Evolutionary conservation across 2,329 filamentous ascomycete species (phyloP), one percentile per base, ranked within the genome.

Genomic region (Tolypocladium capitatum): DNA sequence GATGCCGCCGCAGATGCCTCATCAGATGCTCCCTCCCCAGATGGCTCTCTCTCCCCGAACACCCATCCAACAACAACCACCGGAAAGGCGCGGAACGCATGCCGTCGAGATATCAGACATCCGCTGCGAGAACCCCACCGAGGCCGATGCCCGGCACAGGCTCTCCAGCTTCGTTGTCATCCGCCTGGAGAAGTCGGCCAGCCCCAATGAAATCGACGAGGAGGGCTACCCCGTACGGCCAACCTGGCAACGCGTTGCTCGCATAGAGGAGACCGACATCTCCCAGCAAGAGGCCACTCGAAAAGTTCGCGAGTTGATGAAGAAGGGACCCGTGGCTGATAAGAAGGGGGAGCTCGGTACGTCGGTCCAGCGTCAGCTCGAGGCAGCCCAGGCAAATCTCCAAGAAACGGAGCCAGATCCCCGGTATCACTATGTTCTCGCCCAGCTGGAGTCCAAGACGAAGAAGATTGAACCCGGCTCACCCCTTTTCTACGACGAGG

Each of bases 361-460:
- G 0, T 51, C 56, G 2, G 61, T 73, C 21, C 67, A 68, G 49
- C 57, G 58, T 3, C 73, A 75, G 47, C 54, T 76, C 9, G 68
- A 73, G 46, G 51, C 45, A 11, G 63, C 65, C 0, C 61, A 66
- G 33, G 55, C 63, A 7, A 53, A 61, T 1, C 58, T 75, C 10
- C 56, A 61, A 16, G 33, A 46, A 2, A 34, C 35, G 5, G 69
- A 74, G 16, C 46, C 36, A 3, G 69, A 74, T 34, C 47, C 40
- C 2, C 63, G 65, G 6, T 75, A 62, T 48, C 55, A 63, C 27
- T 69, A 68, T 50, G 59, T 60, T 16, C 57, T 76, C 5, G 67
- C 60, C 14, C 73, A 76, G 55, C 56, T 76, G 7, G 67, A 74
- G 34, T 64, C 64, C 27, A 60, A 66, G 47, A 53, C 65, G 4